Conservation (phyloP, 768 basidiomycete species). For the Leccinellum rugosiceps region DNA sequence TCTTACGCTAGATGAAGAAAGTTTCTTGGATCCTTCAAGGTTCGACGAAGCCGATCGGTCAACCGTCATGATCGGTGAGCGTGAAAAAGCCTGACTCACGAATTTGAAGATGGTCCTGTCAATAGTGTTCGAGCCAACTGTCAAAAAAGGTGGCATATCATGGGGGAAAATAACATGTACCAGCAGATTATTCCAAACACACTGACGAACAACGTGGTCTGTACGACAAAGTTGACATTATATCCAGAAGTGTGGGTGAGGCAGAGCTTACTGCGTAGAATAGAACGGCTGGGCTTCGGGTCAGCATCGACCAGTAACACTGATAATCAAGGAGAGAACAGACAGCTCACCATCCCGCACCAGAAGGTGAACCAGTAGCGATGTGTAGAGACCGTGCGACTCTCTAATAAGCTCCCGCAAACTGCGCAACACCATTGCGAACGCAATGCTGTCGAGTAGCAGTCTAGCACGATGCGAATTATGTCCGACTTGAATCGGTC, state of each 20-base stretch:
- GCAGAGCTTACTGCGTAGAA: conserved; percentile 4
- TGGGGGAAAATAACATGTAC: background rate
- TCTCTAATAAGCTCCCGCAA: background rate
- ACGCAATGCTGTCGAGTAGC: conserved; percentile 7
- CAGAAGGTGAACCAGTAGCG: background rate
- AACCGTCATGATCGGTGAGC: background rate
- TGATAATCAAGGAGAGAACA: background rate
- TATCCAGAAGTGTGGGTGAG: background rate
- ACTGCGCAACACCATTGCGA: background rate
- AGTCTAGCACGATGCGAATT: conserved; percentile 1
- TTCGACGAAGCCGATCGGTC: background rate
- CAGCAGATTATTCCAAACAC: conserved; percentile 9
- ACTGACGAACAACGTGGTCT: conserved; percentile 6
- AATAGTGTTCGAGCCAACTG: background rate
- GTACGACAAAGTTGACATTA: background rate
- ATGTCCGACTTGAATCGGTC: background rate
- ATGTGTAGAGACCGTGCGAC: background rate
- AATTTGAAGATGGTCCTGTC: conserved; percentile 5
- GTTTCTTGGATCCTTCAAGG: conserved; percentile 8
- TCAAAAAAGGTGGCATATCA: background rate
- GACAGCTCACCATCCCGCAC: conserved; percentile 8
- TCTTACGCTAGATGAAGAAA: conserved; percentile 2
- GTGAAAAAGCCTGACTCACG: background rate
- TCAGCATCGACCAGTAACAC: background rate
- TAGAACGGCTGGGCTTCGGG: background rate